phyloP scores from a whole-genome alignment of 371 early-diverging fungal species.

The Cladochytrium tenue region DNA sequence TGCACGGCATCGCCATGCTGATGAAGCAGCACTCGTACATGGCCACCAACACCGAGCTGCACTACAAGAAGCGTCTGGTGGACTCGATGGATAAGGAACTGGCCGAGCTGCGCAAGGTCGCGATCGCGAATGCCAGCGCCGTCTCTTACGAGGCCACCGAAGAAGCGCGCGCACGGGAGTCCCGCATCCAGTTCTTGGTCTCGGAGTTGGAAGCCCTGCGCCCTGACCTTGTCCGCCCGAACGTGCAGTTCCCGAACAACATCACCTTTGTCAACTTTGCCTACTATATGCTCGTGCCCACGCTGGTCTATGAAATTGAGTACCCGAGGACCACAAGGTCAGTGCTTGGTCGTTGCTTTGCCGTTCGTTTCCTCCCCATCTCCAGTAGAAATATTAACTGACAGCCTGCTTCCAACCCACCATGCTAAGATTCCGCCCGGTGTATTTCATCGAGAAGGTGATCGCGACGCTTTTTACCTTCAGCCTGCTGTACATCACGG shows the following conservation, averaged over 20 bases:
- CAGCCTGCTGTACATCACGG: conserved; percentile 76
- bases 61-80: conserved; percentile 51
- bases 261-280: conserved; percentile 78
- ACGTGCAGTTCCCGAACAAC: conserved; percentile 75
- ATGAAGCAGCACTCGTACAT: conserved; percentile 94
- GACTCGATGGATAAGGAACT: conserved; percentile 11
- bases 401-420: too few relatives aligned
- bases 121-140: conserved; percentile 11
- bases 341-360: conserved; percentile 11
- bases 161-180: conserved; percentile 1
- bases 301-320: conserved; percentile 88
- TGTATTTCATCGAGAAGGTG: conserved; percentile 83
- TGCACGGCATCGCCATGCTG: conserved; percentile 88
- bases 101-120: conserved; percentile 27
- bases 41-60: conserved; percentile 67
- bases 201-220: conserved; percentile 56
- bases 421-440: conserved; percentile 71
- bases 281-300: conserved; percentile 87
- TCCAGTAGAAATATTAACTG: too few relatives aligned
- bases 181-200: background rate
- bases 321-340: conserved; percentile 87
- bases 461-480: conserved; percentile 82
- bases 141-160: conserved; percentile 16
- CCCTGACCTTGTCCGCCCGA: conserved; percentile 61
- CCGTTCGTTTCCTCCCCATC: too few relatives aligned